Evolutionary conservation across 352 stramenopile genomes (phyloP), one percentile per base, ranked within the genome.

Genomic region (Aphanomyces cochlioides): DNA sequence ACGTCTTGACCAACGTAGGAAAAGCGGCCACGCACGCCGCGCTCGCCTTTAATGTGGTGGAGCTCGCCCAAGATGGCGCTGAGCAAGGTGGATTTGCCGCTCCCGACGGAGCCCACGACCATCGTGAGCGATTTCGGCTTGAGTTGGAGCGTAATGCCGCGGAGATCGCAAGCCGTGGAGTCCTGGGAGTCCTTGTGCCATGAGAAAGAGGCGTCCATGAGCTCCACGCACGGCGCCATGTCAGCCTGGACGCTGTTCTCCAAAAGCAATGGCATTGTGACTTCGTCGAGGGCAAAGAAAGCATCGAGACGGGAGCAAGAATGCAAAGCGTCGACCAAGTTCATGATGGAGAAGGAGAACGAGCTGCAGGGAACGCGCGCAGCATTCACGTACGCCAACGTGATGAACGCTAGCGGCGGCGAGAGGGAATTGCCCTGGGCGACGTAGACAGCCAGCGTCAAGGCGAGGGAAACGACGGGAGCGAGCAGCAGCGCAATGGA

Each of bases 61-160:
- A 86, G 84, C 66, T 99, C 97, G 13, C 96, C 94, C 8, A 99
- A 66, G 67, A 99, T 78, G 2, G 95, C 87, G 5, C 85, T 82
- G n/a, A 99, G 71, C 2, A 99, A 84, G 17, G 80, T 92, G 5
- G 87, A 92, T 67, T 92, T 92, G 47, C 85, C 85, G 28, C 75
- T 79, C 15, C 83, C 80, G 7, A 89, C 79, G 17, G 77, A 77
- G 13, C 87, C 84, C 56, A 92, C 85, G 28, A 93, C 65, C 34
- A 78, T 82, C 56, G 84, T 79, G 3, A 92, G 38, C 39, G 64
- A 50, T n/a, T n/a, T n/a, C 10, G 17, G 43, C 17, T 12, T n/a
- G 43, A 50, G 10, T n/a, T 12, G 7, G 15, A 36, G 21, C 8
- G 7, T 7, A 36, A 36, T 36, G 50, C 36, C 50, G 17, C 15